Evolutionary conservation across 2,329 filamentous ascomycete species (phyloP), one percentile per base, ranked within the genome.

Genomic region (Penicillium sp.): DNA sequence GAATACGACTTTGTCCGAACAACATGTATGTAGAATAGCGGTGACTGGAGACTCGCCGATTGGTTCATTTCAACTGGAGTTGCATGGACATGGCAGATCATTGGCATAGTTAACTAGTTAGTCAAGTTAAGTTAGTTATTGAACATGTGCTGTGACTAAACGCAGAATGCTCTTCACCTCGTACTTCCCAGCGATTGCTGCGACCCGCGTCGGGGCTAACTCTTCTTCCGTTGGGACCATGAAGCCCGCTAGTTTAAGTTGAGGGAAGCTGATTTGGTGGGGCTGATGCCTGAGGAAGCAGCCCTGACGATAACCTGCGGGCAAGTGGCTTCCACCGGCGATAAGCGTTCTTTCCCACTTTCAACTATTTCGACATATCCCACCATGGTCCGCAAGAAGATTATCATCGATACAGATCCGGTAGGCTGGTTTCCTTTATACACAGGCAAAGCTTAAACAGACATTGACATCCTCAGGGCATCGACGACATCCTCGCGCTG

Each of bases 321-420:
- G 50, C 38, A 12, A 42, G 35, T 25, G 22, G 25, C 10, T 53
- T 41, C 38, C 51, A 34, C n/a, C 51, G n/a, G 39, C 8, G 38
- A 41, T 31, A 41, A 53, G n/a, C 28, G 11, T 25, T 38, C 52
- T 42, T 55, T 55, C 41, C 39, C 52, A 54, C 54, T 52, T 55
- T 54, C 31, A 10, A 42, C 3, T 28, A 38, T 37, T 42, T 47
- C 45, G 48, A 28, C 48, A 53, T 34, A 48, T 45, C 51, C 42
- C 58, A 64, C 49, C 39, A 90, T 91, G 88, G 82, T 86, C 57
- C 84, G 88, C 31, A 87, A 86, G 69, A 88, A 89, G 70, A 88
- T 99, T 67, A 97, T 99, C 70, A 95, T 99, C 70, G 95, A 99
- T 73, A 98, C 94, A 2, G 95, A 98, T 74, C 94, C 94, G 79